These are phyloP conservation scores for Apiospora saccharicola DNA, from an alignment of 2,329 filamentous ascomycete genomes.

Conservation along the genomic window DNA sequence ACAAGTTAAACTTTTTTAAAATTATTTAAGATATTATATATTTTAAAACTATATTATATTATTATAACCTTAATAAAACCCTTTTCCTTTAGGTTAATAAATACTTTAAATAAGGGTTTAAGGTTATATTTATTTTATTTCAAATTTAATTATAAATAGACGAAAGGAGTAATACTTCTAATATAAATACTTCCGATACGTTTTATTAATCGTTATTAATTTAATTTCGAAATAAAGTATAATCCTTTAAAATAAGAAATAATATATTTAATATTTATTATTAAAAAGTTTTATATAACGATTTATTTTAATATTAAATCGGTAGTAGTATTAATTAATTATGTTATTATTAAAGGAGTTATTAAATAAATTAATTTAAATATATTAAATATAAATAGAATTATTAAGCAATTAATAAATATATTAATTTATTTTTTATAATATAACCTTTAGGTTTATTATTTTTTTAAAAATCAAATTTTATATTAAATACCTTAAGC, in stretches of 20 bases:
- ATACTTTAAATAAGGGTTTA: neutral
- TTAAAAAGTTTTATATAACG: neutral
- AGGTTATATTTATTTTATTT: slow-evolving; percentile 26
- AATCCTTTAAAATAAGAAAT: neutral
- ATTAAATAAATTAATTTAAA: slow-evolving; percentile 1
- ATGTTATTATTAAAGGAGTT: neutral
- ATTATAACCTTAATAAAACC: neutral
- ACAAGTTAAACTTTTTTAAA: neutral
- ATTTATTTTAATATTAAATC: slow-evolving; percentile 17
- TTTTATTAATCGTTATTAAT: neutral
- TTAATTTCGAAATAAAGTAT: slow-evolving; percentile 5
- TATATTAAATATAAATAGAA: neutral
- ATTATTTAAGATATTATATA: neutral
- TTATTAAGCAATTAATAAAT: neutral
- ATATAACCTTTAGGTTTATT: neutral
- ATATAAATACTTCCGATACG: no score
- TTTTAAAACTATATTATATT: no score
- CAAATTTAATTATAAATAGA: neutral
- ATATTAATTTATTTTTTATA: neutral
- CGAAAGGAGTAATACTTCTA: neutral
- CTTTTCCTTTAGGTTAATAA: neutral
- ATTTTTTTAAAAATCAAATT: neutral
- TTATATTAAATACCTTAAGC: neutral
- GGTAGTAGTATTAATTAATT: no score
- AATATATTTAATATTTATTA: neutral